Conservation (phyloP, 169 alveolate genomes). For the Pseudocohnilembus persalinus region DNA sequence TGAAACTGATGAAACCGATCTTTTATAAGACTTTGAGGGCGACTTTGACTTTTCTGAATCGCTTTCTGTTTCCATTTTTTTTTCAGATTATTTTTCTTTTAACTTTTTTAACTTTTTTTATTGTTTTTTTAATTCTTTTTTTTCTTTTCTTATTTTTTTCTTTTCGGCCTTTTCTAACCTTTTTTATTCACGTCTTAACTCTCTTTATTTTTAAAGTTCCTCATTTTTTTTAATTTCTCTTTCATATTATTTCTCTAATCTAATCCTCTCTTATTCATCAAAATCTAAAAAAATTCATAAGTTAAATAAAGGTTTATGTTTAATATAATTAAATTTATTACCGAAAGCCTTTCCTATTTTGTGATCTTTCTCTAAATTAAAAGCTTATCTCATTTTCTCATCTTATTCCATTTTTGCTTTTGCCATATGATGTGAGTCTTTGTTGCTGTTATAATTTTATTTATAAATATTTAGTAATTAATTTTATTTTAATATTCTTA, state of each 20-base stretch:
- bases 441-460: background rate
- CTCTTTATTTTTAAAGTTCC: background rate
- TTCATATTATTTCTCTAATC: slow-evolving; percentile 15
- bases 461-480: background rate
- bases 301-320: background rate
- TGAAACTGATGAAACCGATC: too few relatives aligned
- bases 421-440: slow-evolving; percentile 1
- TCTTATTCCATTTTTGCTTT: slow-evolving; percentile 6
- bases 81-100: background rate
- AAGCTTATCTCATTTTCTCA: slow-evolving; percentile 13
- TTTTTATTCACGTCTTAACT: background rate
- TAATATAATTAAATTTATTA: background rate
- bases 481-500: background rate
- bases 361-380: background rate
- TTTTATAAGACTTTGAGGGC: background rate
- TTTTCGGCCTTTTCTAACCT: background rate
- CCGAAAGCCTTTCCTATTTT: slow-evolving; percentile 14
- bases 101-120: background rate
- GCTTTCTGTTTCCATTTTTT: background rate
- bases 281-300: background rate
- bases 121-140: slow-evolving; percentile 6
- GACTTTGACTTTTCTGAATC: background rate
- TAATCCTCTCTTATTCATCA: slow-evolving; percentile 18
- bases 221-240: slow-evolving; percentile 7
- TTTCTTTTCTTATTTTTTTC: background rate